These are phyloP conservation scores for Stellera chamaejasme DNA, from an alignment of 345 rosid species.

Conservation along the genomic window DNA sequence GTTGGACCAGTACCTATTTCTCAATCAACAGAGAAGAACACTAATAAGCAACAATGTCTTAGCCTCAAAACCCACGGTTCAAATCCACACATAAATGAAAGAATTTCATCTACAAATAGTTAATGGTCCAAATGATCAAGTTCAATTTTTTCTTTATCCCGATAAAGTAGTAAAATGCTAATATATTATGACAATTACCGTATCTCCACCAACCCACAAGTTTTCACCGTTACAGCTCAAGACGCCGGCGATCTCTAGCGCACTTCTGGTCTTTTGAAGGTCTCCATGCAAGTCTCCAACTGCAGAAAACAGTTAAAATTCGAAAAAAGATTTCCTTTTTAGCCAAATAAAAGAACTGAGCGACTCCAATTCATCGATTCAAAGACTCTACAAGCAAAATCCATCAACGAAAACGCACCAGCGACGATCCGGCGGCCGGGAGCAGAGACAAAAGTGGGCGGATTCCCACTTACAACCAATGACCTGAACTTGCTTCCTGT, in stretches of 20 bases:
- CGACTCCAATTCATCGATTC: not conserved
- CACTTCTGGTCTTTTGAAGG: slow-evolving; percentile 63
- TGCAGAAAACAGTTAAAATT: slow-evolving; percentile 13
- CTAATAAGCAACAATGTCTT: not conserved
- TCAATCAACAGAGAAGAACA: slow-evolving; percentile 7
- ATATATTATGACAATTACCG: slow-evolving; percentile 25
- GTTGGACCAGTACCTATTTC: slow-evolving; percentile 65
- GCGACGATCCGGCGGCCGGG: slow-evolving; percentile 90
- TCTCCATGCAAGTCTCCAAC: slow-evolving; percentile 96
- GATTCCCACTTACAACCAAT: slow-evolving; percentile 58
- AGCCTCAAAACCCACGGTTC: not conserved
- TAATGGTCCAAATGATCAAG: not conserved
- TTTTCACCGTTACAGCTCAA: slow-evolving; percentile 64
- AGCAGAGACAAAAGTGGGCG: slow-evolving; percentile 87
- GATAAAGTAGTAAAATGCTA: not conserved
- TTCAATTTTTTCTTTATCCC: not conserved
- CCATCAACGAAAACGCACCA: slow-evolving; percentile 27
- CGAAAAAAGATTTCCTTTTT: not conserved
- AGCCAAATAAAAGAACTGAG: not conserved
- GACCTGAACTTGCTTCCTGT: slow-evolving; percentile 39
- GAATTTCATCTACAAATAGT: not conserved
- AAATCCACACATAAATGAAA: not conserved
- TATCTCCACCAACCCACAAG: slow-evolving; percentile 74
- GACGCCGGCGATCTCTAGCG: slow-evolving; percentile 78
- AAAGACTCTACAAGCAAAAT: no score